These are phyloP conservation scores for Kurtzmaniella quercitrusa DNA, from an alignment of 1,139 yeast species.

Conservation along the genomic window DNA sequence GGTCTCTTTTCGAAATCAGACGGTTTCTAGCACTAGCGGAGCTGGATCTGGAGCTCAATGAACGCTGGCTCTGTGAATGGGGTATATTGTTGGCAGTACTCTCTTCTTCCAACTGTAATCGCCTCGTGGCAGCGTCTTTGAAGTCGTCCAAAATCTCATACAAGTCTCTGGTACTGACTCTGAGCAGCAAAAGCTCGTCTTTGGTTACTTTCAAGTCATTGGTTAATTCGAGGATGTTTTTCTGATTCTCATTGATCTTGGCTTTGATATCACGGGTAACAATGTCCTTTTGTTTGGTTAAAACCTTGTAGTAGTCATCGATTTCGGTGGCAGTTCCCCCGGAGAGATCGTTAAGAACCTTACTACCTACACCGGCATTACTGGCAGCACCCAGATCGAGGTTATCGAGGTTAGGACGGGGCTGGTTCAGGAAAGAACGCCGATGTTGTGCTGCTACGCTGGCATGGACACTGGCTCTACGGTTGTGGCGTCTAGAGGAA, in stretches of 20 bases:
- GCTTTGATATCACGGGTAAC: conserved; percentile 62
- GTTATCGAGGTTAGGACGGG: not conserved
- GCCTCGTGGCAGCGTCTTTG: conserved; percentile 62
- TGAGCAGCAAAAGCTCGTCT: conserved; percentile 56
- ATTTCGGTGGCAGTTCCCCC: conserved; percentile 73
- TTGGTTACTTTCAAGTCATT: conserved; percentile 61
- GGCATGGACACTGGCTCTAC: conserved; percentile 43
- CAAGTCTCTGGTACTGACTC: conserved; percentile 58
- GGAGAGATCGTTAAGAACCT: conserved; percentile 50
- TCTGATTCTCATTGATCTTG: conserved; percentile 67
- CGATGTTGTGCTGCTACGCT: conserved; percentile 8
- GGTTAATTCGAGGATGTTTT: conserved; percentile 66
- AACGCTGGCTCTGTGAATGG: not conserved
- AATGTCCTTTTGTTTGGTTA: conserved; percentile 48
- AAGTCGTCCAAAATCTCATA: conserved; percentile 63
- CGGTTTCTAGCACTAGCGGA: conserved; percentile 1
- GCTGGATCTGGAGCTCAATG: not conserved
- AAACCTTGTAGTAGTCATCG: conserved; percentile 61
- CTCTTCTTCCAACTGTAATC: conserved; percentile 42
- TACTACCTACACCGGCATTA: conserved; percentile 35
- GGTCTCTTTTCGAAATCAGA: conserved; percentile 29
- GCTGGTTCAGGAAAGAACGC: conserved; percentile 1
- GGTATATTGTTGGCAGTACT: conserved; percentile 2
- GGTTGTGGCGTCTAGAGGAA: conserved; percentile 20
- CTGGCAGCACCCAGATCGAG: conserved; percentile 10